phyloP scores from a whole-genome alignment of 1,284 basidiomycete genomes.

The Sparassis latifolia region DNA sequence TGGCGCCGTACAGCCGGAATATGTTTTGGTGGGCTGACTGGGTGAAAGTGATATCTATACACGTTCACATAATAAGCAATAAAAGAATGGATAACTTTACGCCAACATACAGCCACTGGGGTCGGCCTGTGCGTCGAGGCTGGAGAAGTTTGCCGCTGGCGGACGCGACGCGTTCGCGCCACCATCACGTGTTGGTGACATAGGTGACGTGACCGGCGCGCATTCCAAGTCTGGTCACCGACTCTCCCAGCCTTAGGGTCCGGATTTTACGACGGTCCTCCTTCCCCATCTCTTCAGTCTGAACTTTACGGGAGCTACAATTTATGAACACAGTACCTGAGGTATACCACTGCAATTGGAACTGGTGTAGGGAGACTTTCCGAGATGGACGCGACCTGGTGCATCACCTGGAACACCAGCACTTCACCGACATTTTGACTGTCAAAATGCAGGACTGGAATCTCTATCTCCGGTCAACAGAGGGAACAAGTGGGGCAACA shows the following conservation, averaged over 20 bases:
- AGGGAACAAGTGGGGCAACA: constrained; percentile 12
- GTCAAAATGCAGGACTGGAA: constrained; percentile 11
- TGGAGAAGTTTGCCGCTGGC: too few species aligned
- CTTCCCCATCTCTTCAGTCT: background rate
- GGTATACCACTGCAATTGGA: constrained; percentile 15
- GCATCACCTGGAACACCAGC: constrained; percentile 8
- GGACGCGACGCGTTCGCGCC: background rate
- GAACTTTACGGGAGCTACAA: background rate
- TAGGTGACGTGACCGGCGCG: background rate
- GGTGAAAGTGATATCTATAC: too few species aligned
- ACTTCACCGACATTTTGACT: constrained; percentile 11
- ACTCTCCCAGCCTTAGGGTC: background rate
- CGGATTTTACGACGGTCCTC: background rate
- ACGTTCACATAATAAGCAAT: too few species aligned
- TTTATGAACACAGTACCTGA: background rate
- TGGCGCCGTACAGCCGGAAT: too few species aligned
- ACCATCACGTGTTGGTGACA: background rate
- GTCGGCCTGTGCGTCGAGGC: too few species aligned
- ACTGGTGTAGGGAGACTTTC: constrained; percentile 14
- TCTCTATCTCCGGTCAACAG: constrained; percentile 10
- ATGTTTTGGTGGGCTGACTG: too few species aligned
- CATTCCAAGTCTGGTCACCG: background rate
- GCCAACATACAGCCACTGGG: too few species aligned
- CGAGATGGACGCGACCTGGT: constrained; percentile 6
- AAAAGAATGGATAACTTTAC: too few species aligned